These are phyloP conservation scores for Amaranthus cruentus DNA, from an alignment of 148 eudicot genomes.

Conservation along the genomic window DNA sequence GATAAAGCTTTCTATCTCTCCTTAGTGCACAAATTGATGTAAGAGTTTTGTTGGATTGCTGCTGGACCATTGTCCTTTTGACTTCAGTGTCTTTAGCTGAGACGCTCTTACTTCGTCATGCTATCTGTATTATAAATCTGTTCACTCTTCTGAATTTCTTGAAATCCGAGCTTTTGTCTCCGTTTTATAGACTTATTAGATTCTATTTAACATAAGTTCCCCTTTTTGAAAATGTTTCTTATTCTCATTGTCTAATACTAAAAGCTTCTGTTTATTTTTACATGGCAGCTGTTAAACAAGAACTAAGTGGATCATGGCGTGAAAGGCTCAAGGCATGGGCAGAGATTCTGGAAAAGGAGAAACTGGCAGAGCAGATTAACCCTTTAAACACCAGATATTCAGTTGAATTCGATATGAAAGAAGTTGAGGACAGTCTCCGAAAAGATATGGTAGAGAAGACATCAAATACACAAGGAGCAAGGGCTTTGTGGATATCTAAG, in stretches of 20 bases:
- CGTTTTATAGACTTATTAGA: not conserved
- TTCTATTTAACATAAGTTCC: not conserved
- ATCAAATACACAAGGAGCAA: slow-evolving; percentile 45
- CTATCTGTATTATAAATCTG: no score
- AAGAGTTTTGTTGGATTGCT: not conserved
- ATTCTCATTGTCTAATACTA: not conserved
- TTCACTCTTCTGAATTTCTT: no score
- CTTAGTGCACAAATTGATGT: no score
- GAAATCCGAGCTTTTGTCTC: no score
- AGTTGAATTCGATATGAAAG: slow-evolving; percentile 92
- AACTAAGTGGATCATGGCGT: slow-evolving; percentile 65
- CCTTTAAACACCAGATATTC: slow-evolving; percentile 63
- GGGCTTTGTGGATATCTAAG: slow-evolving; percentile 91
- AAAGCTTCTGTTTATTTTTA: slow-evolving; percentile 11
- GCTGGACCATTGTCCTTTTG: not conserved
- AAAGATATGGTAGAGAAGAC: slow-evolving; percentile 74
- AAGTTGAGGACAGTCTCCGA: slow-evolving; percentile 82
- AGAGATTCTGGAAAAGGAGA: slow-evolving; percentile 68
- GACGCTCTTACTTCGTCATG: no score
- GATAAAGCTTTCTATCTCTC: no score
- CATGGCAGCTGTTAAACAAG: slow-evolving; percentile 44
- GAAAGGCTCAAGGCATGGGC: slow-evolving; percentile 80
- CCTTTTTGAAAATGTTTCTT: not conserved
- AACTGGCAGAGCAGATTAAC: slow-evolving; percentile 57
- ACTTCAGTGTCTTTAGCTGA: no score